phyloP scores from a whole-genome alignment of 1,284 basidiomycete genomes.

The Meripilus lineatus region DNA sequence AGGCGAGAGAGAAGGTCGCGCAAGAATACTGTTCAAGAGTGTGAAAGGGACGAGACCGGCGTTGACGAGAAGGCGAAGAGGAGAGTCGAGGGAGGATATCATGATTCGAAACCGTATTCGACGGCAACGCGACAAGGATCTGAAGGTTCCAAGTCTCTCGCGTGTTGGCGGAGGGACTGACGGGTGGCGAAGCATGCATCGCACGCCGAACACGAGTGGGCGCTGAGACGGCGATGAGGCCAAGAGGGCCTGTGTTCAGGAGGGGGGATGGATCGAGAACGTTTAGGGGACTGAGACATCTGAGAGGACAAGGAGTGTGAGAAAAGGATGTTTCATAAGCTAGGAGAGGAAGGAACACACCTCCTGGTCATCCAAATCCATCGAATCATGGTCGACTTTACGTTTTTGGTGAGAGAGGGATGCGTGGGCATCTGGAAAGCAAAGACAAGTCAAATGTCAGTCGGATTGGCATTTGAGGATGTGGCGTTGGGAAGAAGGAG shows the following conservation, averaged over 20 bases:
- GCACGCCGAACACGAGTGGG: slow-evolving; percentile 60
- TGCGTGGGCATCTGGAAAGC: slow-evolving; percentile 15
- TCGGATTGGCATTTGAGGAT: not conserved
- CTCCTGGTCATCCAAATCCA: slow-evolving; percentile 37
- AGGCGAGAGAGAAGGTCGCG: too few species aligned
- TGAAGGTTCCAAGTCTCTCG: slow-evolving; percentile 40
- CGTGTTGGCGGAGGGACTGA: slow-evolving; percentile 55
- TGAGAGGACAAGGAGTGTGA: slow-evolving; percentile 2
- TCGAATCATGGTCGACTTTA: slow-evolving; percentile 37
- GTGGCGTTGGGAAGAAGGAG: slow-evolving; percentile 6
- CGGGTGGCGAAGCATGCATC: slow-evolving; percentile 57
- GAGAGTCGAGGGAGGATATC: slow-evolving; percentile 6
- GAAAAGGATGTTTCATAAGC: not conserved
- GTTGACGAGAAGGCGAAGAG: too few species aligned
- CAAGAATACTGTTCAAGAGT: too few species aligned
- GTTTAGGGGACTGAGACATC: slow-evolving; percentile 3
- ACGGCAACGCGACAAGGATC: slow-evolving; percentile 71
- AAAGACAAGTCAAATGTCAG: not conserved
- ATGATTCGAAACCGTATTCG: slow-evolving; percentile 63
- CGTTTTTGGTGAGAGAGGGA: slow-evolving; percentile 31
- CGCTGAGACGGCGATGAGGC: slow-evolving; percentile 23
- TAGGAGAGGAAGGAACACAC: slow-evolving; percentile 32
- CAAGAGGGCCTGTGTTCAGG: slow-evolving; percentile 13
- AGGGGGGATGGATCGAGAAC: slow-evolving; percentile 6
- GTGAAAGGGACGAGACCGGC: too few species aligned